These are phyloP conservation scores for Eragrostis tef DNA, from an alignment of 202 grass and related monocot genomes.

Conservation along the genomic window DNA sequence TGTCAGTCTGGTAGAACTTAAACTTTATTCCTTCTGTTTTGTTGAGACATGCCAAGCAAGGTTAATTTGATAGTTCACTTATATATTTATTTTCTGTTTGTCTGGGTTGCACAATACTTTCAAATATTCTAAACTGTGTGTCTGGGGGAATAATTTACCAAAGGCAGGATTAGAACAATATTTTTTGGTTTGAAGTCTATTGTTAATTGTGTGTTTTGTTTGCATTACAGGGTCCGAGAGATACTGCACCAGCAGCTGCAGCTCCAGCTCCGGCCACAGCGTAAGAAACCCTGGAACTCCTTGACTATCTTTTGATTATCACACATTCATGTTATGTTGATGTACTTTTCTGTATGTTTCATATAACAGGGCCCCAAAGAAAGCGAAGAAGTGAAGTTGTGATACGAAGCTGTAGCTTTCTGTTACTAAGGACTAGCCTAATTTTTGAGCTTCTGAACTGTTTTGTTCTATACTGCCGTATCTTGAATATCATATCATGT, in stretches of 20 bases:
- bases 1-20: no score
- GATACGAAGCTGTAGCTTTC: slow-evolving; percentile 19
- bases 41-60: no score
- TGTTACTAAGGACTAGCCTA: slow-evolving; percentile 37
- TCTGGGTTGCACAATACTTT: not conserved
- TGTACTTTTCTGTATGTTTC: not conserved
- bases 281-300: slow-evolving; percentile 34
- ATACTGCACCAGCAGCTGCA: slow-evolving; percentile 46
- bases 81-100: no score
- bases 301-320: not conserved
- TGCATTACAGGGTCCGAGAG: slow-evolving; percentile 55
- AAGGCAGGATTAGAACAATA: no score
- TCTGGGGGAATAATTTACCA: not conserved
- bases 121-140: not conserved
- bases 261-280: slow-evolving; percentile 43
- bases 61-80: no score
- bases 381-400: slow-evolving; percentile 69
- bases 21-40: no score
- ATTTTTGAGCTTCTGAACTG: slow-evolving; percentile 58
- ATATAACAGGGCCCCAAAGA: slow-evolving; percentile 57
- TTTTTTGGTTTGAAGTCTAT: not conserved
- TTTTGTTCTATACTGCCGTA: slow-evolving; percentile 43
- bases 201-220: slow-evolving; percentile 6
- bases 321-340: not conserved
- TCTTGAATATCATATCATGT: slow-evolving; percentile 27